phyloP scores from a whole-genome alignment of 306 rosid genomes.

The Acacia acuminata region DNA sequence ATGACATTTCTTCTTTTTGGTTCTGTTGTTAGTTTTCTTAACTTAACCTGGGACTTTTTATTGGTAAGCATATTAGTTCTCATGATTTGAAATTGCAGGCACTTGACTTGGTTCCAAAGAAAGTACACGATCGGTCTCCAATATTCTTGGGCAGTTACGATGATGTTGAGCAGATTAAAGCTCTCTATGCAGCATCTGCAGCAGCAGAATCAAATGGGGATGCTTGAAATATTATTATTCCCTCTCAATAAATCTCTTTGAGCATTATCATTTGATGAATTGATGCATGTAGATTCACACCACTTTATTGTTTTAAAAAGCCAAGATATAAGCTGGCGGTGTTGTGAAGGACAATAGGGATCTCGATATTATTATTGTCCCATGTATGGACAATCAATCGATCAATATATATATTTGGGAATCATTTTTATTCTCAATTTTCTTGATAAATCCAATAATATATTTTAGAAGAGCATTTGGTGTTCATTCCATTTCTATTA shows the following conservation, averaged over 20 bases:
- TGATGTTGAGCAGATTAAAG: conserved; percentile 76
- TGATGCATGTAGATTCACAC: background rate
- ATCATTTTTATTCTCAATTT: too few species aligned
- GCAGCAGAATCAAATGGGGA: conserved; percentile 26
- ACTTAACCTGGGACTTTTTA: background rate
- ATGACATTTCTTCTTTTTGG: background rate
- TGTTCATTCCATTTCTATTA: too few species aligned
- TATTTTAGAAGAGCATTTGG: too few species aligned
- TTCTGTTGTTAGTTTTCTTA: background rate
- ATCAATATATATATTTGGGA: too few species aligned
- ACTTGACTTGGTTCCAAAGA: conserved; percentile 75
- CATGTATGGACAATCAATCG: too few species aligned
- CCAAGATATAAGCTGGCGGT: background rate
- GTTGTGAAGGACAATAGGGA: background rate
- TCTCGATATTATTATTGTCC: too few species aligned
- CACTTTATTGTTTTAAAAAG: background rate
- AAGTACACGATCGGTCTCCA: conserved; percentile 81
- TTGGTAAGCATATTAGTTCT: background rate
- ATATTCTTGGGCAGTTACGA: conserved; percentile 83
- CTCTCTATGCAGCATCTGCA: conserved; percentile 49
- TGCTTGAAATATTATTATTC: conserved; percentile 20
- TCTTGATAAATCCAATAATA: too few species aligned
- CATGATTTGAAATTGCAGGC: conserved; percentile 50
- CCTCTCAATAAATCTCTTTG: background rate
- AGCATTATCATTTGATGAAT: background rate